phyloP scores from a whole-genome alignment of 164 flowering plant genomes.

The Aristolochia fimbriata region DNA sequence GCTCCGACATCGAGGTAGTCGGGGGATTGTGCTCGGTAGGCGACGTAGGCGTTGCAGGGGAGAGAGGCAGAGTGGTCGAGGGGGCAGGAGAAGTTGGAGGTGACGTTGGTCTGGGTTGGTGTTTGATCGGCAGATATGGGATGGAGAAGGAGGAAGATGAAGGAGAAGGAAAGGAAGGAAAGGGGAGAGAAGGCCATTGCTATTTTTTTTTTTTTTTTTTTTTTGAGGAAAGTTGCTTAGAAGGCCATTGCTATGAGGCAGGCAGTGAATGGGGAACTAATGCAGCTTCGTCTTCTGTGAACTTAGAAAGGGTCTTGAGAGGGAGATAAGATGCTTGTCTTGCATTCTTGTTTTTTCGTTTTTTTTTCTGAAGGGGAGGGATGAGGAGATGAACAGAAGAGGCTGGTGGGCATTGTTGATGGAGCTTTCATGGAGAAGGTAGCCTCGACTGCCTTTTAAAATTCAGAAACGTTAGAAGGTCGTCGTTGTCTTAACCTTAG shows the following conservation, averaged over 20 bases:
- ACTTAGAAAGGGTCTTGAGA: too few species aligned
- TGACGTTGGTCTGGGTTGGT: conserved; percentile 12
- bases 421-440: conserved; percentile 14
- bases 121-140: conserved; percentile 14
- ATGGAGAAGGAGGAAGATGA: conserved; percentile 9
- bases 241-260: background rate
- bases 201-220: too few species aligned
- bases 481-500: conserved; percentile 7
- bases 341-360: background rate
- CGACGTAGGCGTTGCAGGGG: conserved; percentile 37
- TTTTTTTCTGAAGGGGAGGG: background rate
- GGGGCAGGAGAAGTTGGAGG: conserved; percentile 39
- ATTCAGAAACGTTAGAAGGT: background rate
- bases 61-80: conserved; percentile 7
- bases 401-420: conserved; percentile 7
- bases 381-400: background rate
- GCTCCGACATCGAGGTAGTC: conserved; percentile 13
- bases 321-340: background rate
- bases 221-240: too few species aligned
- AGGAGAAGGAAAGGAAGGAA: conserved; percentile 12
- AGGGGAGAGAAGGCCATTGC: conserved; percentile 22
- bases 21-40: conserved; percentile 41
- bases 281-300: too few species aligned
- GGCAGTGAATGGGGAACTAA: too few species aligned
- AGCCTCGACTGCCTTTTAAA: background rate